Conservation (phyloP, 148 eudicot genomes). For the Persicaria tinctoria region DNA sequence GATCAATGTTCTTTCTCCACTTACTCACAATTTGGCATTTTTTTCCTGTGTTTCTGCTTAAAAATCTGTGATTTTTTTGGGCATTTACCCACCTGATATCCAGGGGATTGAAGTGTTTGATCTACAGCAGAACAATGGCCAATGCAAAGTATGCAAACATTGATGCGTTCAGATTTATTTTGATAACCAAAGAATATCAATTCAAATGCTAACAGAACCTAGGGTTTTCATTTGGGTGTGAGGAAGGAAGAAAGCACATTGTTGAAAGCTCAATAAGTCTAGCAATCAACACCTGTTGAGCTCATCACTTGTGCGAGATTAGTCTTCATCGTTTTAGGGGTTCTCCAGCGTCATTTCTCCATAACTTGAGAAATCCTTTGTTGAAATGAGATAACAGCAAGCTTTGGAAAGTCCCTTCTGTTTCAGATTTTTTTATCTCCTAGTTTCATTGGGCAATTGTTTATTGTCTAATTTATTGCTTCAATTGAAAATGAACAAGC, state of each 20-base stretch:
- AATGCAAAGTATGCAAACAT: neutral
- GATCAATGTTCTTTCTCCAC: constrained; percentile 2
- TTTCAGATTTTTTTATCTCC: too few species aligned
- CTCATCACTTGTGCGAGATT: neutral
- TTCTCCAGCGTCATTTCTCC: neutral
- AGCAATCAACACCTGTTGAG: neutral
- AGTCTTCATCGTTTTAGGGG: neutral
- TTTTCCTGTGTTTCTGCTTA: neutral
- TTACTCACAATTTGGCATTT: neutral
- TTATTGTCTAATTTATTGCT: too few species aligned
- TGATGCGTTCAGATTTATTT: neutral
- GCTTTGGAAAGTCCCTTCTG: too few species aligned
- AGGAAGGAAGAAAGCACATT: neutral
- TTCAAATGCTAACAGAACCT: neutral
- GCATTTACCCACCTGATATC: neutral
- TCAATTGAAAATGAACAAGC: too few species aligned
- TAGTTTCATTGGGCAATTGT: too few species aligned
- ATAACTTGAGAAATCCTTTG: neutral
- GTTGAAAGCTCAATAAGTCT: neutral
- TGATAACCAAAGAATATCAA: neutral
- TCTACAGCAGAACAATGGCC: neutral
- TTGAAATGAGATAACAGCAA: too few species aligned
- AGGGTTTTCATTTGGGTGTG: neutral
- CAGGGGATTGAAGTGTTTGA: neutral
- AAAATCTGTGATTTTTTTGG: neutral